Base-by-base conservation (phyloP, 2,329 filamentous ascomycete species). In the Talaromyces marneffei region DNA sequence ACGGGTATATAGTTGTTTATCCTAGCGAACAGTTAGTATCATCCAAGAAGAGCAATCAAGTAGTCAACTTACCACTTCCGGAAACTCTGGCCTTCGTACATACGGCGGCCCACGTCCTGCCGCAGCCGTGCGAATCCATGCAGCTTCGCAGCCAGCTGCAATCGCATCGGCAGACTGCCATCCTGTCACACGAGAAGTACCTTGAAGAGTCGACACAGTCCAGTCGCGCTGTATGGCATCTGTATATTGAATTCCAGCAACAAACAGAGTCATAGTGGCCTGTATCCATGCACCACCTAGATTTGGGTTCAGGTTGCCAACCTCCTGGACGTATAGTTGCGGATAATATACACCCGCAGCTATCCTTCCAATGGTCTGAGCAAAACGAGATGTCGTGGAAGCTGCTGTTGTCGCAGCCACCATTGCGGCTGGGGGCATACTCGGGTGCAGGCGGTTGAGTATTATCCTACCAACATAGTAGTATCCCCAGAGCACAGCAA, bases 371-470 rank as follows among this genome's bases (percentile, higher is more conserved):
- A 97, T 86, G 65, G 87, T 82, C 63, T 86, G 86, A 1, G 92
- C 90, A 73, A 86, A 89, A 0, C 78, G 78, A 2, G 82, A 84
- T 0, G 93, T 97, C 55, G 89, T 84, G 14, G 79, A 79, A 0
- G 91, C 91, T 9, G 89, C 86, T 65, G 95, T 82, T 7, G 88
- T 89, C 0, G 91, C 91, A 2, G 94, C 92, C 68, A 92, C 85
- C 85, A 96, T 92, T 37, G 92, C 89, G 8, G 92, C 87, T 0
- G 93, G 91, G 0, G 92, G 93, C 92, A 97, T 97, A 25, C 84
- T 85, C 0, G 94, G 94, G 67, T 97, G 92, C 0, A 87, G 82
- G 35, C 94, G 84, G 62, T 93, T 81, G n/a, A 94, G 82, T 59
- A 92, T 83, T 61, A 97, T 93, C 52, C 91, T 82, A 0, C 88